These are phyloP conservation scores for Noccaea bulbosa DNA, from an alignment of 345 rosid species.

Conservation along the genomic window DNA sequence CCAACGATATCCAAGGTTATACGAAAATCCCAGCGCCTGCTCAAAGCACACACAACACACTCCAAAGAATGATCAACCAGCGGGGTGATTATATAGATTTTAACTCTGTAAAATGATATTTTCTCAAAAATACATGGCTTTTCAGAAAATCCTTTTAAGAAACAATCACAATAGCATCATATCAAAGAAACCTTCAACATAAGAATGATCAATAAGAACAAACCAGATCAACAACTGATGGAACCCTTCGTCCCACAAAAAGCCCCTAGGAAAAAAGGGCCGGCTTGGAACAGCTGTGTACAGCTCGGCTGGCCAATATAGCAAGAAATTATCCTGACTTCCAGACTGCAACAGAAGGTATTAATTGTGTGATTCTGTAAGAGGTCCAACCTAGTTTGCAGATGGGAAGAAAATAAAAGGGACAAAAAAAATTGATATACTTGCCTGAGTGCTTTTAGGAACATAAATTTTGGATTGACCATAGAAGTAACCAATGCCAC, in stretches of 20 bases:
- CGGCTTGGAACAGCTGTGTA: constrained; percentile 98
- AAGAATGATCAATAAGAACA: constrained; percentile 40
- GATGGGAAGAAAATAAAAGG: background rate
- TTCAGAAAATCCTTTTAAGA: constrained; percentile 19
- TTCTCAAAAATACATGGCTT: background rate
- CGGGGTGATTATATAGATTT: background rate
- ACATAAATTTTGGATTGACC: constrained; percentile 83
- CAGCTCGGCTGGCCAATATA: constrained; percentile 98
- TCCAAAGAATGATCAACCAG: constrained; percentile 27
- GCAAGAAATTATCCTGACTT: constrained; percentile 56
- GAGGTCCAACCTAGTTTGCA: constrained; percentile 22
- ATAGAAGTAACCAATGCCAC: constrained; percentile 95
- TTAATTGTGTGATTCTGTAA: constrained; percentile 45
- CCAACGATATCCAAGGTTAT: constrained; percentile 93
- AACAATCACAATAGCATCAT: constrained; percentile 20
- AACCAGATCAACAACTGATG: constrained; percentile 94
- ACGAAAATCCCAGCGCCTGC: constrained; percentile 92
- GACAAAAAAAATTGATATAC: constrained; percentile 33
- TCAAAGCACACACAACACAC: constrained; percentile 36
- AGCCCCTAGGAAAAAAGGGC: constrained; percentile 96
- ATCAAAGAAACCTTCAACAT: constrained; percentile 12
- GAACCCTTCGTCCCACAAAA: constrained; percentile 99
- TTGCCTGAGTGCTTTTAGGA: constrained; percentile 63
- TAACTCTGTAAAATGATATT: constrained; percentile 28
- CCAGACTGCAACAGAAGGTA: constrained; percentile 60